Evolutionary conservation across 768 basidiomycete species (phyloP).

Genomic region (Psilocybe cyanescens): DNA sequence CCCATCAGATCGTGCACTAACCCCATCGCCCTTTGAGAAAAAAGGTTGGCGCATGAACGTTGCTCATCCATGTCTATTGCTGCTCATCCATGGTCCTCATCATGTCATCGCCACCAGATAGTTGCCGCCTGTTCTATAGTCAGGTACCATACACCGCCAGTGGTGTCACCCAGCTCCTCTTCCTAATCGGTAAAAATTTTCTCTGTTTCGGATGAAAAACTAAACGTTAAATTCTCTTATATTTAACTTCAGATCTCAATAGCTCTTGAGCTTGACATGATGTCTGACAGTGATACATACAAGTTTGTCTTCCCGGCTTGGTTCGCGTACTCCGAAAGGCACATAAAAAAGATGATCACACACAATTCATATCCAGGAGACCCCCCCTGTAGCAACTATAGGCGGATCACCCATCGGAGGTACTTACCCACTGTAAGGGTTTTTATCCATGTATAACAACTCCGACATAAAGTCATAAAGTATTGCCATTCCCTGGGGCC

Average conservation of each 20-base stretch:
- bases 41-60: too few relatives aligned
- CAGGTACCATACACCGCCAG: background rate
- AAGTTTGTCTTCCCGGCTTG: background rate
- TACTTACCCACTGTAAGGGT: background rate
- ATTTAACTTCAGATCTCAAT: background rate
- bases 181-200: background rate
- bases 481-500: background rate
- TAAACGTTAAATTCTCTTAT: conserved; percentile 1
- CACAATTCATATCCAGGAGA: background rate
- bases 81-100: background rate
- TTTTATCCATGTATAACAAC: background rate
- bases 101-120: background rate
- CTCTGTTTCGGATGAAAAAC: background rate
- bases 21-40: background rate
- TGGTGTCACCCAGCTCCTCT: background rate
- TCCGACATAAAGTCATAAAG: background rate
- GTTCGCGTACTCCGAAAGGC: background rate
- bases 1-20: background rate
- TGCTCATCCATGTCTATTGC: background rate
- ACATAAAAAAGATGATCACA: background rate
- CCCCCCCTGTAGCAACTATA: background rate
- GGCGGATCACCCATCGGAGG: background rate
- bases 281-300: background rate
- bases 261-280: background rate
- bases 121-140: background rate